Conservation (phyloP, 192 early-diverging fungal genomes). For the Pilaira anomala region DNA sequence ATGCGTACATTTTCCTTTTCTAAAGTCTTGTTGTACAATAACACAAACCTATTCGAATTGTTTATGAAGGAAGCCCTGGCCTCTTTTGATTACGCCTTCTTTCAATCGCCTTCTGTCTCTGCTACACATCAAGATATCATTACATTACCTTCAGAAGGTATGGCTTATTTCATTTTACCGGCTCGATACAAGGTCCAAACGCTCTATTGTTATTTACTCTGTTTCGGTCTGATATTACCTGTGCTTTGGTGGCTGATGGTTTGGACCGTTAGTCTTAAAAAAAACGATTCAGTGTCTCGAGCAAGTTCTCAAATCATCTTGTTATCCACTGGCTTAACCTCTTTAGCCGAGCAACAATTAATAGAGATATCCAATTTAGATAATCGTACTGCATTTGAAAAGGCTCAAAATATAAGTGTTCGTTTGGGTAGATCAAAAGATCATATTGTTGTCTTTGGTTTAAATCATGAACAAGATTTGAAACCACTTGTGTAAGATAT, state of each 20-base stretch:
- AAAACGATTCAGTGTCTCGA: not conserved
- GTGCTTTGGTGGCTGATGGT: not conserved
- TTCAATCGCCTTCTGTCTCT: not conserved
- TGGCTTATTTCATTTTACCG: not conserved
- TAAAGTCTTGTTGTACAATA: not conserved
- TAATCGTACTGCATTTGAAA: not conserved
- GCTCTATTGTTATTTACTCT: not conserved
- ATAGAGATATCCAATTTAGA: not conserved
- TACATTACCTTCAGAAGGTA: not conserved
- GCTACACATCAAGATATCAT: not conserved
- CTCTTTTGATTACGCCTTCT: not conserved
- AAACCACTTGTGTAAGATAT: too few relatives aligned
- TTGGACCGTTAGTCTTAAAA: not conserved
- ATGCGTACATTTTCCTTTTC: not conserved
- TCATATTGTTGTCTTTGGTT: too few relatives aligned
- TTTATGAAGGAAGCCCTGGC: not conserved
- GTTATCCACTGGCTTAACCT: not conserved
- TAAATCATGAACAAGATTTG: too few relatives aligned
- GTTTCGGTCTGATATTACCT: not conserved
- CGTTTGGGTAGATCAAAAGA: too few relatives aligned
- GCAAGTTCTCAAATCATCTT: conserved; percentile 1
- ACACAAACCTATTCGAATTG: not conserved
- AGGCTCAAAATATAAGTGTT: not conserved
- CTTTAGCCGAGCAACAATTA: not conserved
- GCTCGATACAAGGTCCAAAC: not conserved